Base-by-base conservation (phyloP, 176 grass and related monocot genomes). In the Phoenix dactylifera region DNA sequence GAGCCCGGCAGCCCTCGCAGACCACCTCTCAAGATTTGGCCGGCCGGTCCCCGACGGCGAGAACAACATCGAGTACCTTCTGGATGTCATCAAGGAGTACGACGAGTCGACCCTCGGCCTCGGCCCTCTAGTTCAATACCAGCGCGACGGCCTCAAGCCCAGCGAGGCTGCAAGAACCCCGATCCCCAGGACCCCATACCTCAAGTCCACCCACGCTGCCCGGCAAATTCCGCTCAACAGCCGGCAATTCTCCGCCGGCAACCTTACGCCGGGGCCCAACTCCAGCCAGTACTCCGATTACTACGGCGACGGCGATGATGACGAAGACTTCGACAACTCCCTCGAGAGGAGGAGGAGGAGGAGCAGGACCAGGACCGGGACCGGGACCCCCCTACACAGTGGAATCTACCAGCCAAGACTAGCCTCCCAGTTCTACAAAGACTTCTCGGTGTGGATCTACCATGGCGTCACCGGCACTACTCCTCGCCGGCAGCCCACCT, bases 41-140 rank as follows among this genome's bases (percentile, higher is more conserved):
- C 57, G 81, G 12, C 62, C 60, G 32, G 77, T 80, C 52, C 86
- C 86, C 3, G 81, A 89, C 32, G 86, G 81, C 4, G 86, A 89
- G 74, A 89, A 89, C 58, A 83, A 74, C 76, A 84, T 89, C 22
- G 86, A 89, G 49, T 75, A 84, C 55, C 77, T 89, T n/a, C 70
- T 84, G 49, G 86, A 89, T 59, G 81, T 84, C 52, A 84, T 89
- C 66, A 89, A 89, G 66, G 77, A 89, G 81, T 84, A 84, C 1
- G 81, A 89, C 20, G 81, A 89, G 30, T 89, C 81, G 68, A 74
- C 69, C 15, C 49, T 72, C 16, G 86, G 86, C 7, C 81, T 89
- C 3, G 86, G 84, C 24, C 77, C 86, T 63, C 55, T 89, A 44
- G 81, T 89, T 50, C 65, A 67, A 15, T 89, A 89, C 77, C 86